Conservation (phyloP, 768 basidiomycete species). For the Boletus sensibilis region DNA sequence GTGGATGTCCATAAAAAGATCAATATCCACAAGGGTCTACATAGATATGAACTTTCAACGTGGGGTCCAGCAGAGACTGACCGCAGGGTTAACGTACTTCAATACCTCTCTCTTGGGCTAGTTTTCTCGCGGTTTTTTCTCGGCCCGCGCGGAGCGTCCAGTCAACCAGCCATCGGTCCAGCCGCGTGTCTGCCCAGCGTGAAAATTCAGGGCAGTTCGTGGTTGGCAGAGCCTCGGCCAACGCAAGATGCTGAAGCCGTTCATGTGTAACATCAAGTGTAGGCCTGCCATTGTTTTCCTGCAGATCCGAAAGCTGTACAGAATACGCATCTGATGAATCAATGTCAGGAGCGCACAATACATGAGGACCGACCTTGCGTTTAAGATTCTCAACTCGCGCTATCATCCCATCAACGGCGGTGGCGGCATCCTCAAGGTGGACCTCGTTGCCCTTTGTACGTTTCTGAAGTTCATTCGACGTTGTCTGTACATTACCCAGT, state of each 20-base stretch:
- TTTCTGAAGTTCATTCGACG: constrained; percentile 59
- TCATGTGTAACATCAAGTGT: constrained; percentile 74
- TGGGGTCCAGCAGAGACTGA: constrained; percentile 13
- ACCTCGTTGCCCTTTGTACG: constrained; percentile 39
- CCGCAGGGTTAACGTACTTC: constrained; percentile 53
- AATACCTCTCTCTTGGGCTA: constrained; percentile 76
- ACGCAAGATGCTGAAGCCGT: constrained; percentile 68
- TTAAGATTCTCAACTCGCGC: constrained; percentile 75
- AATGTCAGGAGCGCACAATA: constrained; percentile 6
- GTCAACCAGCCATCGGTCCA: constrained; percentile 91
- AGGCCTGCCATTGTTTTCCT: constrained; percentile 45
- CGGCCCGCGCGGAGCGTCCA: constrained; percentile 84
- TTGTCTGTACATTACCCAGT: constrained; percentile 54
- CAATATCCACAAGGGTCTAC: constrained; percentile 86
- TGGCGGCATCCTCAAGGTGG: constrained; percentile 51
- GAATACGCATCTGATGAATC: constrained; percentile 16
- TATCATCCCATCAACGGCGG: constrained; percentile 74
- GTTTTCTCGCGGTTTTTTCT: constrained; percentile 68
- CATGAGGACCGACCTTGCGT: constrained; percentile 65
- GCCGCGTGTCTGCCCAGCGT: constrained; percentile 74
- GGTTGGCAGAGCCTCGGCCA: constrained; percentile 55
- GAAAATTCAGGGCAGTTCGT: constrained; percentile 57
- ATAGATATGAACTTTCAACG: constrained; percentile 17
- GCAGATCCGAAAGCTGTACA: constrained; percentile 49
- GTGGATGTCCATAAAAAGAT: constrained; percentile 85